phyloP scores from a whole-genome alignment of 2,329 filamentous ascomycete genomes.

The Phaeosphaeriaceae sp. region DNA sequence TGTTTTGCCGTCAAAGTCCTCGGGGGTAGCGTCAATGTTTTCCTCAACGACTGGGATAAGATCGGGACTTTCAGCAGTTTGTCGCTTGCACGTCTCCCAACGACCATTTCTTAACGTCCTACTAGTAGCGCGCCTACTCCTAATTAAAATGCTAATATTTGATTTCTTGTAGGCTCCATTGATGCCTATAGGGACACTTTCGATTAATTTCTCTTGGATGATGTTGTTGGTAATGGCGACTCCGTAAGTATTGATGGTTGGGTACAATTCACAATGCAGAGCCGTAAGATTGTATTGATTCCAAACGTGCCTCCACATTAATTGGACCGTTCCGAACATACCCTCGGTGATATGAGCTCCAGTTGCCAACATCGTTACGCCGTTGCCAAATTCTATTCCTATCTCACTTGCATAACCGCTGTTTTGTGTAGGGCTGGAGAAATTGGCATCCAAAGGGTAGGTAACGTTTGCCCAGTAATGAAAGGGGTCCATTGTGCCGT shows the following conservation, averaged over 20 bases:
- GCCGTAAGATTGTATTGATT: background rate
- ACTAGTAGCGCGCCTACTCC: background rate
- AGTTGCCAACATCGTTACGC: too few relatives aligned
- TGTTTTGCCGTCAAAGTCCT: background rate
- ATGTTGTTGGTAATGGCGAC: conserved; percentile 5
- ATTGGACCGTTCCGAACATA: background rate
- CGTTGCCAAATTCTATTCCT: too few relatives aligned
- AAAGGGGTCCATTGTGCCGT: background rate
- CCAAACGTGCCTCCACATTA: background rate
- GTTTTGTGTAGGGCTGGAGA: too few relatives aligned
- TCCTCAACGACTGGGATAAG: background rate
- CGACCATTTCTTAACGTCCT: background rate
- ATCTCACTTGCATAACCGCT: too few relatives aligned
- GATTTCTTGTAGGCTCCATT: background rate
- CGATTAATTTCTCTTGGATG: conserved; percentile 1
- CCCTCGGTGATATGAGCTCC: background rate
- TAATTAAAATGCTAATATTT: too few relatives aligned
- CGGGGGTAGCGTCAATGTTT: conserved; percentile 2
- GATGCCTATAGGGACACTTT: conserved; percentile 2
- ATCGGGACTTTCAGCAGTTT: background rate
- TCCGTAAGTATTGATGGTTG: conserved; percentile 8
- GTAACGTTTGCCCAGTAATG: background rate
- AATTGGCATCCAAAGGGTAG: background rate
- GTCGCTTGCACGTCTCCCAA: background rate
- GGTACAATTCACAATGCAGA: conserved; percentile 5